Conservation (phyloP, 768 basidiomycete genomes). For the Xerocomus spinulosus region DNA sequence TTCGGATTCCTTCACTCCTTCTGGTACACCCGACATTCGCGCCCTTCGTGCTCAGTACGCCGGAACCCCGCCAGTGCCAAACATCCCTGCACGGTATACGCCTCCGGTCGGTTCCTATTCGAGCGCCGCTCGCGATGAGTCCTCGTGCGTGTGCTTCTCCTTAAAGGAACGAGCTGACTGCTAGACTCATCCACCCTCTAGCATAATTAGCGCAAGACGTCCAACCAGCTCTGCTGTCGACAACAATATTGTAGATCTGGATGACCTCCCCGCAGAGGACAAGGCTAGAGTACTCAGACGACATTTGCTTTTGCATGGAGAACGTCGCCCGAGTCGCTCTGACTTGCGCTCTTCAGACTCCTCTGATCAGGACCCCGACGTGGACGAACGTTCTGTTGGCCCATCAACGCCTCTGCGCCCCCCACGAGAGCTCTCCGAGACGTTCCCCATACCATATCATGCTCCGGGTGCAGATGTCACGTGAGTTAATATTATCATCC, state of each 20-base stretch:
- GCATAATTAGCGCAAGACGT: slow-evolving; percentile 38
- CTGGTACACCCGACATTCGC: slow-evolving; percentile 62
- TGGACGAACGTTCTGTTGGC: slow-evolving; percentile 18
- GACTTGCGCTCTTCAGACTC: slow-evolving; percentile 20
- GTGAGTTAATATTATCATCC: slow-evolving; percentile 45
- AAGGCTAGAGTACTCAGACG: slow-evolving; percentile 76
- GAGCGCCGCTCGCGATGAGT: slow-evolving; percentile 7
- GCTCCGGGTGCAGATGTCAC: slow-evolving; percentile 89
- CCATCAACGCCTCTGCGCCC: slow-evolving; percentile 26
- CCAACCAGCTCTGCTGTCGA: slow-evolving; percentile 30
- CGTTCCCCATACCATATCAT: slow-evolving; percentile 86
- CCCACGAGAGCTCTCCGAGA: slow-evolving; percentile 50
- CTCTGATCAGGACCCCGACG: slow-evolving; percentile 23
- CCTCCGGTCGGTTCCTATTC: slow-evolving; percentile 32
- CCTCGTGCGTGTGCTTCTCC: slow-evolving; percentile 1
- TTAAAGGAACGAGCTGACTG: slow-evolving; percentile 9
- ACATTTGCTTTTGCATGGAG: slow-evolving; percentile 75
- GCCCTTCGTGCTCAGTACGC: slow-evolving; percentile 64
- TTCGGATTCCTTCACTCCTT: slow-evolving; percentile 30
- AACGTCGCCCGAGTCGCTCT: slow-evolving; percentile 36
- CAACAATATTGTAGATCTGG: slow-evolving; percentile 38
- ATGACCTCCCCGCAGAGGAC: slow-evolving; percentile 72
- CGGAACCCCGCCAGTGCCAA: slow-evolving; percentile 47
- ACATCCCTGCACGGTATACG: slow-evolving; percentile 55
- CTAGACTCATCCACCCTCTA: slow-evolving; percentile 27